Evolutionary conservation across 176 grass and related monocot genomes (phyloP).

Genomic region (Rhipidocladum racemiflorum): DNA sequence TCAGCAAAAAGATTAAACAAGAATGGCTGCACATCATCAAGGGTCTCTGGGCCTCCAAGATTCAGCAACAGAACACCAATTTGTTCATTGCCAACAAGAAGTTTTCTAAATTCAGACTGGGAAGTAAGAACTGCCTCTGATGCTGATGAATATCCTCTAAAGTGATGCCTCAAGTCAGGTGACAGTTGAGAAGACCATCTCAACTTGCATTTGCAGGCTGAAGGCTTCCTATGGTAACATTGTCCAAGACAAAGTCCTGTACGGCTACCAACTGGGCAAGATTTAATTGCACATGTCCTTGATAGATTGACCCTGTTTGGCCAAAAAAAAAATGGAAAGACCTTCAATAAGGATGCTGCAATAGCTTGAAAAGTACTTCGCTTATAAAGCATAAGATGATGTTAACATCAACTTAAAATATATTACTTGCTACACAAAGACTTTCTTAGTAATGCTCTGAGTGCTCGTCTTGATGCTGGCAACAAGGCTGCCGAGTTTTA

Average conservation of each 20-base stretch:
- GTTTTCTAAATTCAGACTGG: conserved; percentile 41
- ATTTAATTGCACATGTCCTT: conserved; percentile 48
- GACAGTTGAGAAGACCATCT: conserved; percentile 38
- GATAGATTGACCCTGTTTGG: conserved; percentile 46
- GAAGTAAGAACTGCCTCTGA: conserved; percentile 79
- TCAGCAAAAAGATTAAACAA: conserved; percentile 98
- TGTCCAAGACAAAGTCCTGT: conserved; percentile 39
- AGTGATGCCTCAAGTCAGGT: conserved; percentile 35
- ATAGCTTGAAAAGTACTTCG: no score
- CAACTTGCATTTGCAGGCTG: conserved; percentile 39
- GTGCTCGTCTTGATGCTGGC: no score
- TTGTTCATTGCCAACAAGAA: conserved; percentile 72
- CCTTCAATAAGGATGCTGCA: no score
- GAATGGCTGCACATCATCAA: conserved; percentile 96
- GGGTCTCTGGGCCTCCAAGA: conserved; percentile 95
- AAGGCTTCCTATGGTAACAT: conserved; percentile 33
- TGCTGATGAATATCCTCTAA: conserved; percentile 56
- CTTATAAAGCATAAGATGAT: no score
- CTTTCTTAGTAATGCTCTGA: no score
- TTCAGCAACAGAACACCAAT: conserved; percentile 92
- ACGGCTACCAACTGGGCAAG: conserved; percentile 26
- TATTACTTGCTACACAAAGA: no score
- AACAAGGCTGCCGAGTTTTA: no score
- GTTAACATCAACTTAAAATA: no score
- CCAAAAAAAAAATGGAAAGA: neutral